Percentiles rank a stretch among this genome's conserved stretches.
Evolutionary conservation across 345 rosid genomes (phyloP).

Genomic region (Lepidium didymum): DNA sequence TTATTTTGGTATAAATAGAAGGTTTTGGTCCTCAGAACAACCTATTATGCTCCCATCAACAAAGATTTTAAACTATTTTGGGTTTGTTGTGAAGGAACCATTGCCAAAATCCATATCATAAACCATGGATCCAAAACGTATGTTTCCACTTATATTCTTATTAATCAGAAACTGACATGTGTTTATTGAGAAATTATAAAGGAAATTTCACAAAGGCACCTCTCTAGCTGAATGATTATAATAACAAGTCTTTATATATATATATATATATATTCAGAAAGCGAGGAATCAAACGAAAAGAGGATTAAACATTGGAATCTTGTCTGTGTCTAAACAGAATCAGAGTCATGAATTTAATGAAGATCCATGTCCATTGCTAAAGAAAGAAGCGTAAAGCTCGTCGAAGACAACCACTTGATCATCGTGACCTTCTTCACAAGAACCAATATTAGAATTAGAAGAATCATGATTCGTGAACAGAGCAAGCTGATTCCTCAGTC

Average conservation of each 20-base stretch:
- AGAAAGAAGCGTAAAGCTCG: conserved; percentile 63
- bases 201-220: too few relatives aligned
- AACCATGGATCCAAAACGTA: too few relatives aligned
- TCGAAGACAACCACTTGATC: conserved; percentile 45
- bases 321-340: conserved; percentile 10
- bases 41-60: too few relatives aligned
- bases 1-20: too few relatives aligned
- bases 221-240: neutral
- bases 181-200: too few relatives aligned
- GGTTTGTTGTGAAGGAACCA: too few relatives aligned
- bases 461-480: conserved; percentile 19
- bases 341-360: conserved; percentile 38
- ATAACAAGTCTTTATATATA: neutral
- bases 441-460: conserved; percentile 25
- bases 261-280: conserved; percentile 8
- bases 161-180: too few relatives aligned
- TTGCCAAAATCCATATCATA: too few relatives aligned
- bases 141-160: too few relatives aligned
- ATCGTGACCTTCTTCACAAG: conserved; percentile 28
- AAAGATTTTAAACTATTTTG: too few relatives aligned
- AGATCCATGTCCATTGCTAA: conserved; percentile 40
- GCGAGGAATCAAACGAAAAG: neutral
- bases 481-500: conserved; percentile 39
- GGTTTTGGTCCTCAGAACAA: too few relatives aligned
- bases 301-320: neutral